These are phyloP conservation scores for Nothopassalora personata DNA, from an alignment of 2,329 filamentous ascomycete species.

Conservation along the genomic window DNA sequence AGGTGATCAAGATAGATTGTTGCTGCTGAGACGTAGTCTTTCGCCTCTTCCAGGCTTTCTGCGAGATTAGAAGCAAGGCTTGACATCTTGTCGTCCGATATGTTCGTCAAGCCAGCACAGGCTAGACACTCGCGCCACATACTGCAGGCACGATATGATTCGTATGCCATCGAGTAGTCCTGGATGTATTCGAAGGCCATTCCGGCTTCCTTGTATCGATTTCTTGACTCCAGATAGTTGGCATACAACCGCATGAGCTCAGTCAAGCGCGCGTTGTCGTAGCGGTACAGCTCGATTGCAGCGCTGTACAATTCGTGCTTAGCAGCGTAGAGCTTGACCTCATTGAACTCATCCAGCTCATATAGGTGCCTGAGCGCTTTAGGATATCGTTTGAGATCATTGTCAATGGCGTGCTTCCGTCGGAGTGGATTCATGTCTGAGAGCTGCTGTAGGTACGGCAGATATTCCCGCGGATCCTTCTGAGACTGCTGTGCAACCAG, in stretches of 20 bases:
- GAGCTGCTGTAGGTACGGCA: constrained; percentile 86
- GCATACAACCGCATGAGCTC: constrained; percentile 75
- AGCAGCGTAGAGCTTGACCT: constrained; percentile 69
- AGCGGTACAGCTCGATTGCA: constrained; percentile 77
- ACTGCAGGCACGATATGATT: constrained; percentile 77
- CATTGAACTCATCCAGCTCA: constrained; percentile 66
- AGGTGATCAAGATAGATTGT: constrained; percentile 79
- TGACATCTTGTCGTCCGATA: constrained; percentile 55
- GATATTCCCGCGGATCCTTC: constrained; percentile 89
- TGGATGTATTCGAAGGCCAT: constrained; percentile 80
- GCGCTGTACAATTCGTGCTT: constrained; percentile 75
- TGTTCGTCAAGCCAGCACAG: constrained; percentile 63
- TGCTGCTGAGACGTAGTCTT: constrained; percentile 76
- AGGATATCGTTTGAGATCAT: constrained; percentile 68
- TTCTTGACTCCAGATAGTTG: constrained; percentile 66
- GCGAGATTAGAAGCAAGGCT: constrained; percentile 70
- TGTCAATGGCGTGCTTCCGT: constrained; percentile 78
- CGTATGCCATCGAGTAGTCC: constrained; percentile 68
- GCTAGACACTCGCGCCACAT: constrained; percentile 90
- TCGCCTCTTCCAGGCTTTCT: constrained; percentile 73
- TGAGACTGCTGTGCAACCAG: constrained; percentile 94
- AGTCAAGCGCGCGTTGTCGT: constrained; percentile 62
- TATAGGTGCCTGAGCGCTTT: constrained; percentile 79
- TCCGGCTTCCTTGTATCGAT: constrained; percentile 78
- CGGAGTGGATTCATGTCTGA: constrained; percentile 67